These are phyloP conservation scores for Solanum commersonii DNA, from an alignment of 257 asterid genomes.

Conservation along the genomic window DNA sequence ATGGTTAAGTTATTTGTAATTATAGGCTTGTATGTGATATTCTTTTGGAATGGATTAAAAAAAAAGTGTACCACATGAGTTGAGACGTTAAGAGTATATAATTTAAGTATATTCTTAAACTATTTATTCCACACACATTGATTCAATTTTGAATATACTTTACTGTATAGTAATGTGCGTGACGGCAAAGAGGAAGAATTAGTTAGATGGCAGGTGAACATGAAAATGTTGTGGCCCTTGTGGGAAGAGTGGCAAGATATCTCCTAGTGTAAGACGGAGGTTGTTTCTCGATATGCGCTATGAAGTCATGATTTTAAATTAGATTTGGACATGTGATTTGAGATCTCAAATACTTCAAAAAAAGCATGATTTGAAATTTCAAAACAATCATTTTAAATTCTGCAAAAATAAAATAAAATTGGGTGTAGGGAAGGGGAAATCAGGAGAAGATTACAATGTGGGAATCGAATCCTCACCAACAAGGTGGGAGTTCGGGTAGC, in stretches of 20 bases:
- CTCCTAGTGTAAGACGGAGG: background rate
- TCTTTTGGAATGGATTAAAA: background rate
- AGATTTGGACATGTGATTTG: background rate
- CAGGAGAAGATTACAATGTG: background rate
- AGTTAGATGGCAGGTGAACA: background rate
- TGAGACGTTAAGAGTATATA: background rate
- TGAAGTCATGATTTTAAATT: background rate
- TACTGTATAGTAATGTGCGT: background rate
- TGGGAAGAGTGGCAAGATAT: background rate
- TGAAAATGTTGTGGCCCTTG: background rate
- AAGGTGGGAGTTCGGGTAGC: background rate
- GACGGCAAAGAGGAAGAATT: background rate
- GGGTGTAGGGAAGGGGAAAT: background rate
- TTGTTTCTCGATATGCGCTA: accelerated
- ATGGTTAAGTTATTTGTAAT: background rate
- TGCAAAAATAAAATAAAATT: too few species aligned
- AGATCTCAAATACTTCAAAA: too few species aligned
- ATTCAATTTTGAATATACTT: background rate
- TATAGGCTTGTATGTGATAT: background rate
- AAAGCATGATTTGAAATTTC: background rate
- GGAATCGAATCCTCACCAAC: background rate
- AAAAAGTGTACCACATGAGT: background rate
- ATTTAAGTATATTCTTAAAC: background rate
- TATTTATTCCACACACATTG: background rate
- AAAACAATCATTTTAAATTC: background rate